These are phyloP conservation scores for Heterobasidion occidentale DNA, from an alignment of 1,284 basidiomycete species.

Conservation along the genomic window DNA sequence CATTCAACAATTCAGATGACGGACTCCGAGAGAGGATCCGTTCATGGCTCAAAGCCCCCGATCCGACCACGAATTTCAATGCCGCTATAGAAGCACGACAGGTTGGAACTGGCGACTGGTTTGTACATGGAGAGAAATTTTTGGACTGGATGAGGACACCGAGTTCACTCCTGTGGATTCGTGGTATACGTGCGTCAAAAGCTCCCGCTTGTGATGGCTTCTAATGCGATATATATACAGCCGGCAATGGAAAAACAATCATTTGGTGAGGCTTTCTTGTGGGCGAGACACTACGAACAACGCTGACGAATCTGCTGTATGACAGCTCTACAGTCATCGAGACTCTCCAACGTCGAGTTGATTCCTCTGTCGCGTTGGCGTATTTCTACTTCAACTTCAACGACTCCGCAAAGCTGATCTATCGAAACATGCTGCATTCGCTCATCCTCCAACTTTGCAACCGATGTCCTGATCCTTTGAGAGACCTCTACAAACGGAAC, in stretches of 20 bases:
- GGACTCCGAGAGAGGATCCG: too few relatives aligned
- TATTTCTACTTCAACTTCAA: constrained; percentile 3
- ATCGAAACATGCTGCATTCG: constrained; percentile 1
- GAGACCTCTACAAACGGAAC: neutral
- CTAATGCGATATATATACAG: neutral
- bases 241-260: constrained; percentile 1
- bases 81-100: neutral
- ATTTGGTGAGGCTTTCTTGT: neutral
- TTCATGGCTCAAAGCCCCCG: too few relatives aligned
- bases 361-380: neutral
- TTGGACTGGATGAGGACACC: neutral
- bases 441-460: constrained; percentile 1
- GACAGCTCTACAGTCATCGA: constrained; percentile 3
- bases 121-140: neutral
- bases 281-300: neutral
- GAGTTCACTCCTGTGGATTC: neutral
- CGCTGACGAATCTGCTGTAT: neutral
- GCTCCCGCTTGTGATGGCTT: neutral
- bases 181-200: constrained; percentile 1
- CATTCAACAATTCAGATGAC: too few relatives aligned
- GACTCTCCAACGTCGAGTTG: neutral
- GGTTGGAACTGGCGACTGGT: neutral
- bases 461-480: neutral
- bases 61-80: neutral
- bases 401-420: neutral